Base-by-base conservation (phyloP, 2,329 filamentous ascomycete species). In the Fusarium sp. region DNA sequence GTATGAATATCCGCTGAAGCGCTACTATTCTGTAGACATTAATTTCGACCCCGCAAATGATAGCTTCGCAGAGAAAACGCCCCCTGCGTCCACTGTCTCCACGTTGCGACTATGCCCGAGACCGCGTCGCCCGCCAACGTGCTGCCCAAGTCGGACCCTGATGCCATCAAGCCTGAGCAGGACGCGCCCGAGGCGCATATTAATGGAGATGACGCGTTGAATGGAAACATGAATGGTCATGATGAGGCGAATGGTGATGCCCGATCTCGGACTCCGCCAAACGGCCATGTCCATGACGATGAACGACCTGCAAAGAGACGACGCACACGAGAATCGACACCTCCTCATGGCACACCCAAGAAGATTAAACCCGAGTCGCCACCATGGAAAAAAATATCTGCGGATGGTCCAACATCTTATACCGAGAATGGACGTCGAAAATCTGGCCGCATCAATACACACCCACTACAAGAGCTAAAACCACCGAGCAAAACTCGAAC, bases 371-470 rank as follows among this genome's bases (percentile, higher is more conserved):
- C 82, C 52, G 84, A 86, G 62, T 98, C 95, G 66, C 96, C 96
- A 69, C 96, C 96, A 21, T 99, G 96, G 96, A 98, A 96, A 82
- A 92, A 89, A 74, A 87, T 92, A 66, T 87, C 87, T 60, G 93
- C 91, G 39, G 92, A 97, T 27, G 96, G 96, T 0, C 96, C 96
- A 21, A 96, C 95, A 5, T 91, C 92, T 1, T 94, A 96, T 76
- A 87, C 91, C 43, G 87, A 85, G 80, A 91, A 85, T 86, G 93
- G 92, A 47, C 85, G 85, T 66, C 85, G 89, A 62, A 90, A 89
- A 74, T 91, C 89, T 21, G 88, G 88, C 39, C 85, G 89, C 63
- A 87, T 88, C 72, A 90, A 91, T 74, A 76, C 76, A 4, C 73
- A 88, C 15, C 86, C 87, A 18, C 63, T 85, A 29, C n/a, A n/a